Conservation (phyloP, 1,284 basidiomycete genomes). For the Rhizoctonia solani region DNA sequence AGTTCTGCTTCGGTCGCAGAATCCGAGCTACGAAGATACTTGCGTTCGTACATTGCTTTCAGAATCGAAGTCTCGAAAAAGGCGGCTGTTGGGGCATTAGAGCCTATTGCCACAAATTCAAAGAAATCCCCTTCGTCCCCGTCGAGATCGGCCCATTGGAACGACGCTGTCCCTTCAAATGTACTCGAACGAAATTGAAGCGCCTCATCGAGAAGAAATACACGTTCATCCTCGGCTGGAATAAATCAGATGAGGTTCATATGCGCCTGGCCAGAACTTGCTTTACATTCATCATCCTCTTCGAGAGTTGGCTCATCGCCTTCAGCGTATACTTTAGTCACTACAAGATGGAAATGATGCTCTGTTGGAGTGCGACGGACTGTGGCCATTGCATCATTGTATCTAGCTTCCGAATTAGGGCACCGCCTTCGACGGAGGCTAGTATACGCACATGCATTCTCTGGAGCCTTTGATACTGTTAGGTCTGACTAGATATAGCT, state of each 20-base stretch:
- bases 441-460: conserved; percentile 89
- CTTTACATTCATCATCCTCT: conserved; percentile 93
- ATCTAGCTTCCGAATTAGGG: conserved; percentile 56
- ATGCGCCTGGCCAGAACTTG: neutral
- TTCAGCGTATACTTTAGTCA: conserved; percentile 93
- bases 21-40: conserved; percentile 75
- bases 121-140: conserved; percentile 77
- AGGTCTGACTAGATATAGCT: conserved; percentile 89
- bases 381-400: conserved; percentile 93
- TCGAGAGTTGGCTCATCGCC: conserved; percentile 93
- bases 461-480: conserved; percentile 88
- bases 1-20: conserved; percentile 68
- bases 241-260: neutral
- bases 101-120: conserved; percentile 79
- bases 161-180: conserved; percentile 79
- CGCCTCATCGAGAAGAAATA: conserved; percentile 88
- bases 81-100: conserved; percentile 80
- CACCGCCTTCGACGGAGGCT: neutral
- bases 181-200: conserved; percentile 80
- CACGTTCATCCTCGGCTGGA: conserved; percentile 85
- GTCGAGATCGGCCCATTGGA: conserved; percentile 84
- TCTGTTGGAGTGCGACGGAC: conserved; percentile 80
- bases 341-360: conserved; percentile 92
- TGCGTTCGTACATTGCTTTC: conserved; percentile 92
- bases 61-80: conserved; percentile 94